Base-by-base conservation (phyloP, 1,284 basidiomycete genomes). In the Dichomitus squalens region DNA sequence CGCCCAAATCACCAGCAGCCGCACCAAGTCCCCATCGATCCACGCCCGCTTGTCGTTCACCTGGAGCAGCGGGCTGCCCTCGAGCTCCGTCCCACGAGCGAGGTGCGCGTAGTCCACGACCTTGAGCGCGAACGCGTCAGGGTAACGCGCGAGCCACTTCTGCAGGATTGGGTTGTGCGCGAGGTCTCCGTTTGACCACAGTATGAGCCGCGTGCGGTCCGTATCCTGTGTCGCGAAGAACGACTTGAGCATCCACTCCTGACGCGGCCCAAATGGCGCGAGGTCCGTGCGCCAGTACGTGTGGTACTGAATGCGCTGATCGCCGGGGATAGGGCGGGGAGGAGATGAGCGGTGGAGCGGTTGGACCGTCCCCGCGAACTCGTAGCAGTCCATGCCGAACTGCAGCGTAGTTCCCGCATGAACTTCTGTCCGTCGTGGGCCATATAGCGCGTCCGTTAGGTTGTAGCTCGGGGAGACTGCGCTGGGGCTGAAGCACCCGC, bases 241-340 rank as follows among this genome's bases (percentile, higher is more conserved):
- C 0, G 92, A 92, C 67, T 89, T 88, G 68, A 98, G 80, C 79
- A 95, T 92, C 73, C 85, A 87, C 61, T 93, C 89, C 70, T 98
- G 95, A 18, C 95, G 82, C 47, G 82, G 79, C 3, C 84, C 85
- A 63, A 97, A 89, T 0, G 86, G 78, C 1, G 84, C 83, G 38
- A 97, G 84, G 74, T 97, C 95, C 35, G 81, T 81, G 11, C 94
- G 82, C 94, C 95, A 96, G 70, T 96, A 96, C 0, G 93, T 90
- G 73, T 97, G 95, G 70, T 85, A 95, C 52, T 85, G 81, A 4
- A 82, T 81, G 16, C 82, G 78, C 56, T 82, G 73, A 47, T 82
- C 76, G 16, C 75, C 64, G 34, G 53, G 58, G n/a, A 63, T 53
- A 7, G 12, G 40, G 14, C 27, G 51, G 14, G 47, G 31, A 14